Percentiles rank a stretch among this genome's conserved stretches.
These are phyloP conservation scores for Cyberlindnera saturnus DNA, from an alignment of 805 yeast genomes.

Conservation along the genomic window DNA sequence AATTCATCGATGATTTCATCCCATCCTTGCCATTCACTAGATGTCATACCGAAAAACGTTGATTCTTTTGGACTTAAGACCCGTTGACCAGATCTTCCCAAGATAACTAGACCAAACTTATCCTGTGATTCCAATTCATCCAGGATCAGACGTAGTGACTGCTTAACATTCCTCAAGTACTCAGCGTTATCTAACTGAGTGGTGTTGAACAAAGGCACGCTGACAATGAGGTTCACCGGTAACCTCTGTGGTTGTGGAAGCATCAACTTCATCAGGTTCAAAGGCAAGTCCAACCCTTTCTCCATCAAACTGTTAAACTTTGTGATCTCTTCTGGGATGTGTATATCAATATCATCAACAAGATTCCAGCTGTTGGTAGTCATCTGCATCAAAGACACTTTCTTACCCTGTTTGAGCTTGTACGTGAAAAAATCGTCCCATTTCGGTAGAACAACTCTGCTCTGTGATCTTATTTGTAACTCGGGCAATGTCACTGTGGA, in stretches of 20 bases:
- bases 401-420: constrained; percentile 6
- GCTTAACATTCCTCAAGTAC: constrained; percentile 23
- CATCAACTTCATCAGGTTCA: constrained; percentile 30
- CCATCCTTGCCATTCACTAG: constrained; percentile 45
- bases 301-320: constrained; percentile 31
- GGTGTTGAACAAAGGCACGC: constrained; percentile 35
- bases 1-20: constrained; percentile 34
- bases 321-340: constrained; percentile 34
- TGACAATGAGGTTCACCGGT: constrained; percentile 37
- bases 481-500: constrained; percentile 40
- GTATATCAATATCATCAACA: constrained; percentile 24
- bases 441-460: constrained; percentile 30
- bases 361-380: constrained; percentile 47
- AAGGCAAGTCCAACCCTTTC: constrained; percentile 37
- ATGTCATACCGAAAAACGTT: constrained; percentile 39
- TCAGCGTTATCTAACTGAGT: constrained; percentile 23
- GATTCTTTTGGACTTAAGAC: constrained; percentile 30
- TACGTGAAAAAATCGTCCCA: constrained; percentile 32
- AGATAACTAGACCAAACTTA: constrained; percentile 40
- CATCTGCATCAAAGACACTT: constrained; percentile 36
- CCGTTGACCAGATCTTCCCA: constrained; percentile 41
- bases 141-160: constrained; percentile 24
- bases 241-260: constrained; percentile 34
- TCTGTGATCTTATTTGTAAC: constrained; percentile 28
- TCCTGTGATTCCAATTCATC: constrained; percentile 30